These are phyloP conservation scores for Alternaria sp. DNA, from an alignment of 2,329 filamentous ascomycete species.

Conservation along the genomic window DNA sequence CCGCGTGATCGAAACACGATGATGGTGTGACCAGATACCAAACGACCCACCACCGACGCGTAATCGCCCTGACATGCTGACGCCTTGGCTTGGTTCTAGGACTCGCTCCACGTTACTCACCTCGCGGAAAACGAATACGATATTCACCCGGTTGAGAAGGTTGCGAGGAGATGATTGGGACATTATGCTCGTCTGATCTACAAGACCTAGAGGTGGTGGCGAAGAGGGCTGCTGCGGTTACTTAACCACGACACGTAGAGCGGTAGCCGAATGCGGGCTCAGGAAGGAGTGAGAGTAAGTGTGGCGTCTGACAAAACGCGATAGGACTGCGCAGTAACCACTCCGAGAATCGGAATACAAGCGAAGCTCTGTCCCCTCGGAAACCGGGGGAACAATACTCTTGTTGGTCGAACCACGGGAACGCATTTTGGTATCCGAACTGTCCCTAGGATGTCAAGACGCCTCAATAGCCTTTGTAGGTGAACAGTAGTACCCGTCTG, in stretches of 20 bases:
- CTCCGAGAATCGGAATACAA: neutral
- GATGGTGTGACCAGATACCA: neutral
- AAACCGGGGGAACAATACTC: neutral
- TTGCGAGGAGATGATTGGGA: neutral
- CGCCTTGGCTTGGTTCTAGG: conserved; percentile 8
- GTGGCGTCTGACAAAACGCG: neutral
- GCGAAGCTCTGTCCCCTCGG: neutral
- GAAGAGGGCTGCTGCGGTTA: neutral
- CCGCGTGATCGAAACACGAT: neutral
- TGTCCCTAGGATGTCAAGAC: neutral
- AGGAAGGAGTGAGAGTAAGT: neutral
- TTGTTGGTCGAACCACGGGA: neutral
- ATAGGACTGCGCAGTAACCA: neutral
- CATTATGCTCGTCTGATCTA: neutral
- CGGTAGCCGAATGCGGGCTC: neutral
- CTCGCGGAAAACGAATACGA: conserved; percentile 11
- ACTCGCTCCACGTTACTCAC: conserved; percentile 5
- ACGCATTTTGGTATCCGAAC: neutral
- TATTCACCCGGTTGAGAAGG: conserved; percentile 13
- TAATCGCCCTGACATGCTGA: conserved; percentile 7
- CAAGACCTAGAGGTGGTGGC: neutral
- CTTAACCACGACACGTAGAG: conserved; percentile 1
- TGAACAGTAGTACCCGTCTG: neutral
- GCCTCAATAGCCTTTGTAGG: neutral
- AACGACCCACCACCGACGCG: conserved; percentile 3